These are phyloP conservation scores for Mucor indicus DNA, from an alignment of 371 early-diverging fungal species.

Conservation along the genomic window DNA sequence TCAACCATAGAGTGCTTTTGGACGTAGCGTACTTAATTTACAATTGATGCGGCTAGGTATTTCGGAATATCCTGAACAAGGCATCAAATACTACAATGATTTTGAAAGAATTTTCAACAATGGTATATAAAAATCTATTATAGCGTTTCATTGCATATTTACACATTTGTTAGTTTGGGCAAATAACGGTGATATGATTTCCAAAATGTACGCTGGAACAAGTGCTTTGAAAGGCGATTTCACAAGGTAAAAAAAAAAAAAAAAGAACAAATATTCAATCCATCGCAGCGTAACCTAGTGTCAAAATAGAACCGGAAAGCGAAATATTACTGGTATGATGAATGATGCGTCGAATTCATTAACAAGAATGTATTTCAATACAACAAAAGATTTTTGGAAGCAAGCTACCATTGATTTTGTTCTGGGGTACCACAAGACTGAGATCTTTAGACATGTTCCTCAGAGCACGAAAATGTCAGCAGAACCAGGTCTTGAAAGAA, in stretches of 20 bases:
- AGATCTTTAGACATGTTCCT: constrained; percentile 46
- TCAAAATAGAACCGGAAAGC: constrained; percentile 58
- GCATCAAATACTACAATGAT: constrained; percentile 53
- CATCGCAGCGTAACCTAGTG: too few relatives aligned
- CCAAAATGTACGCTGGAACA: constrained; percentile 69
- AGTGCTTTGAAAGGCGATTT: constrained; percentile 73
- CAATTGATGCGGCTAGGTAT: constrained; percentile 71
- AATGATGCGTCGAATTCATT: constrained; percentile 74
- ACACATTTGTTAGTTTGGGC: constrained; percentile 67
- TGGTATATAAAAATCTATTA: constrained; percentile 20
- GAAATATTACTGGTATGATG: constrained; percentile 69
- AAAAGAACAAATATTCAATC: too few relatives aligned
- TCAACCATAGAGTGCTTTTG: constrained; percentile 86
- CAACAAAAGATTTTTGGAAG: constrained; percentile 64
- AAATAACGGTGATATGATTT: constrained; percentile 66
- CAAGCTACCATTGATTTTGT: constrained; percentile 51
- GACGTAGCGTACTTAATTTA: constrained; percentile 62
- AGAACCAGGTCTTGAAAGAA: constrained; percentile 51
- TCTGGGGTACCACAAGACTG: constrained; percentile 47
- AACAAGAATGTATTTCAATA: constrained; percentile 69
- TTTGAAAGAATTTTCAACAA: constrained; percentile 65
- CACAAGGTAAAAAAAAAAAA: constrained; percentile 36
- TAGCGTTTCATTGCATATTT: too few relatives aligned
- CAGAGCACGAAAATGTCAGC: constrained; percentile 45
- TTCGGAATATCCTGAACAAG: constrained; percentile 59